These are phyloP conservation scores for Ilex paraguariensis DNA, from an alignment of 305 asterid species.

Conservation along the genomic window DNA sequence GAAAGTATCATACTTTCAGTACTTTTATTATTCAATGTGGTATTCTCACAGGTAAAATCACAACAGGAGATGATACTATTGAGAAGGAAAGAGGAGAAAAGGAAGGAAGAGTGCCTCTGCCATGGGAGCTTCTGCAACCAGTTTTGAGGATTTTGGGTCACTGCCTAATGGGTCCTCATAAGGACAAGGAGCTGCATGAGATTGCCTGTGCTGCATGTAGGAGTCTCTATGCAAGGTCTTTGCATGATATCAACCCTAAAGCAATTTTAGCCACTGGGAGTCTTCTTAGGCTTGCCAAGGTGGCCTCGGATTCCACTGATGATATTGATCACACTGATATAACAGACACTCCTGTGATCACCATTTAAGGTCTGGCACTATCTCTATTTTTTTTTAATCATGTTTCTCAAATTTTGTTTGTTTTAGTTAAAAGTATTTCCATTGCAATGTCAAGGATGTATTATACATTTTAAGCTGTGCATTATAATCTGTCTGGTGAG, in stretches of 20 bases:
- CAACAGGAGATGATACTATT: constrained; percentile 1
- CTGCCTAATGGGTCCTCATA: constrained; percentile 47
- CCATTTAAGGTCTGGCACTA: constrained; percentile 21
- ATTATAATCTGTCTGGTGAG: too few relatives aligned
- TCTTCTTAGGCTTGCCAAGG: constrained; percentile 52
- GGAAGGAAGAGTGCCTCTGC: constrained; percentile 45
- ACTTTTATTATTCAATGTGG: too few relatives aligned
- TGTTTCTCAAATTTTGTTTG: too few relatives aligned
- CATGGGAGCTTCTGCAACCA: constrained; percentile 80
- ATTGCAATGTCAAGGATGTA: too few relatives aligned
- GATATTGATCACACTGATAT: constrained; percentile 64
- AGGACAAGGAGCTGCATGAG: constrained; percentile 30
- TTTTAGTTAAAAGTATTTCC: too few relatives aligned
- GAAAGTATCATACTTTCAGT: too few relatives aligned
- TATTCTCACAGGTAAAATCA: too few relatives aligned
- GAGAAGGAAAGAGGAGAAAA: constrained; percentile 6
- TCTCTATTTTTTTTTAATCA: too few relatives aligned
- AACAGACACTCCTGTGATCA: constrained; percentile 28
- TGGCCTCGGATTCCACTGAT: constrained; percentile 20
- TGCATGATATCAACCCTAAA: constrained; percentile 63
- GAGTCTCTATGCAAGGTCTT: constrained; percentile 46
- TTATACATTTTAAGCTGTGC: too few relatives aligned
- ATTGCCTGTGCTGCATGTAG: constrained; percentile 53
- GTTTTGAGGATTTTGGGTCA: constrained; percentile 67
- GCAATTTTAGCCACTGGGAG: constrained; percentile 65